Conservation (phyloP, 192 early-diverging fungal genomes). For the Podila epigama region DNA sequence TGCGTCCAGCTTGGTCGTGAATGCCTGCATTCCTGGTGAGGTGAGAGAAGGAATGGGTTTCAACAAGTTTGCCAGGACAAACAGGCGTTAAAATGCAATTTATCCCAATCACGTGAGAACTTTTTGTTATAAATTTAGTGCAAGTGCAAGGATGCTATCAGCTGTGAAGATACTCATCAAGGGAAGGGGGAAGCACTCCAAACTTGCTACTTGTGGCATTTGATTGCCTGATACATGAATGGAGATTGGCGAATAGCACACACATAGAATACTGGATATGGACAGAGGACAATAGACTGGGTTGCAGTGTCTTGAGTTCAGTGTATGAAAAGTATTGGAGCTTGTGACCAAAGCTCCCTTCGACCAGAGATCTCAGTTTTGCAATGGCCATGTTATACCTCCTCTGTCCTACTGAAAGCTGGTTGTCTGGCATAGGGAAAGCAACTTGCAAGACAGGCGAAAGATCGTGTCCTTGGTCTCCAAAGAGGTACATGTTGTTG, state of each 20-base stretch:
- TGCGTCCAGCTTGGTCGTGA: conserved; percentile 15
- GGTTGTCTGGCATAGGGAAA: background rate
- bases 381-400: conserved; percentile 1
- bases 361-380: background rate
- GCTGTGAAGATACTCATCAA: conserved; percentile 4
- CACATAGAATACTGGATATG: background rate
- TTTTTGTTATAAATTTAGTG: too few species aligned
- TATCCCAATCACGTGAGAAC: too few species aligned
- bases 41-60: too few species aligned
- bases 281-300: background rate
- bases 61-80: too few species aligned
- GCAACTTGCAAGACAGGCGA: background rate
- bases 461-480: background rate
- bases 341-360: background rate
- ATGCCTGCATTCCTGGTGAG: conserved; percentile 38
- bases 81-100: too few species aligned
- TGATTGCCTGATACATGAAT: background rate
- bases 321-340: conserved; percentile 1
- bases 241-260: background rate
- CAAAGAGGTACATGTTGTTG: background rate
- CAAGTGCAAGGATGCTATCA: too few species aligned
- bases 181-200: background rate
- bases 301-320: background rate
- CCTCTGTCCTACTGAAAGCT: background rate
- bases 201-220: background rate